Conservation (phyloP, 805 yeast species). For the Spathaspora hagerdaliae region DNA sequence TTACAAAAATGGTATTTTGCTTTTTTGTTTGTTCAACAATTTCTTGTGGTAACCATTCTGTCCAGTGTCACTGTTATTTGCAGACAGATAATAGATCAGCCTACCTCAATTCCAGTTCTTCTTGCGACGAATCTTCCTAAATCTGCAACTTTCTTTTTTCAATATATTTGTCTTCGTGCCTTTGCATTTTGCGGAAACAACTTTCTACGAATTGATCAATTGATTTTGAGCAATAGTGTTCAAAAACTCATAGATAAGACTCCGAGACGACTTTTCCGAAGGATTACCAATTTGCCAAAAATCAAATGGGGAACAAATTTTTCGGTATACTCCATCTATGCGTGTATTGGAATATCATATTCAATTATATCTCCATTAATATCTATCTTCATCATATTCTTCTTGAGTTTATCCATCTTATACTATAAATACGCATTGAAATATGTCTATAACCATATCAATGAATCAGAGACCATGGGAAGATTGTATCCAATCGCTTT, state of each 20-base stretch:
- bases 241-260: constrained; percentile 45
- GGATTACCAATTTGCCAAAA: constrained; percentile 41
- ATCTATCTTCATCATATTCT: constrained; percentile 57
- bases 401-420: constrained; percentile 45
- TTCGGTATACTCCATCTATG: constrained; percentile 73
- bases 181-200: constrained; percentile 71
- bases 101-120: constrained; percentile 66
- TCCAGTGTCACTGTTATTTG: constrained; percentile 67
- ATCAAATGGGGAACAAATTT: constrained; percentile 76
- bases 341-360: constrained; percentile 74
- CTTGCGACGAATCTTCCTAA: constrained; percentile 79
- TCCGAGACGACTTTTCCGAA: constrained; percentile 53
- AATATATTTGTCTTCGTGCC: constrained; percentile 71
- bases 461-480: constrained; percentile 65
- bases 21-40: constrained; percentile 77
- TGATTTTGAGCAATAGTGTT: constrained; percentile 38
- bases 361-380: constrained; percentile 78
- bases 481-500: constrained; percentile 69
- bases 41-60: constrained; percentile 79
- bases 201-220: constrained; percentile 54
- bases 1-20: constrained; percentile 75
- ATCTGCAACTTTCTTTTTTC: constrained; percentile 81
- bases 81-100: constrained; percentile 60
- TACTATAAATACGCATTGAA: constrained; percentile 70
- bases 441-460: constrained; percentile 49